Evolutionary conservation across 2,329 filamentous ascomycete genomes (phyloP), one percentile per base, ranked within the genome.

Genomic region (Claviceps africana): DNA sequence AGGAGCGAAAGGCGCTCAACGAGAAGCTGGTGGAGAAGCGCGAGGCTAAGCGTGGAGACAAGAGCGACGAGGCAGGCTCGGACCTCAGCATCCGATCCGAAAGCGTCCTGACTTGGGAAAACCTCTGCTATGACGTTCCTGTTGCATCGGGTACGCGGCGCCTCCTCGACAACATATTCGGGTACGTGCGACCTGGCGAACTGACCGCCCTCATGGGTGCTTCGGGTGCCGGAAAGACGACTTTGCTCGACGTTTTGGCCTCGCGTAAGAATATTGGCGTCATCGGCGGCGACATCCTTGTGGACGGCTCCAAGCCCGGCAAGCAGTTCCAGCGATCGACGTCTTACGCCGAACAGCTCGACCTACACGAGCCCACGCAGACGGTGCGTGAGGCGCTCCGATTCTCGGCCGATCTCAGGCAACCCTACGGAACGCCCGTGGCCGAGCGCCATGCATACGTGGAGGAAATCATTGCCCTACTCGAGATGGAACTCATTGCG

Each of bases 191-290:
- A 56, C 86, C 86, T 1, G 86, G 87, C 37, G 79, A 84, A 59
- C 73, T 91, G 10, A 90, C 85, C 3, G 86, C 86, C 2, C 71
- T 93, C 1, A 89, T 93, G 85, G 87, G 87, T 40, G 82, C 83
- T 7, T 88, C 85, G 5, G 86, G 86, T n/a, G 88, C 88, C 4
- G 88, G 88, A 48, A 95, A 95, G 70, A 93, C 88, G 0, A 94
- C 88, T 0, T 71, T 94, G 0, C 72, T 95, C 2, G 86, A 95
- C 60, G 86, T 91, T 1, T 71, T 94, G 37, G 78, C 78, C 0
- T 65, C 72, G 1, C 70, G 79, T 39, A 81, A 81, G 67, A 81
- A 78, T 57, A 79, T 82, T 52, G 79, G 79, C 57, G 76, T 81
- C 2, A 77, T 82, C 40, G 59, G 63, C 0, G 78, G 78, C 40